These are phyloP conservation scores for Trametes versicolor DNA, from an alignment of 1,284 basidiomycete genomes.

Conservation along the genomic window DNA sequence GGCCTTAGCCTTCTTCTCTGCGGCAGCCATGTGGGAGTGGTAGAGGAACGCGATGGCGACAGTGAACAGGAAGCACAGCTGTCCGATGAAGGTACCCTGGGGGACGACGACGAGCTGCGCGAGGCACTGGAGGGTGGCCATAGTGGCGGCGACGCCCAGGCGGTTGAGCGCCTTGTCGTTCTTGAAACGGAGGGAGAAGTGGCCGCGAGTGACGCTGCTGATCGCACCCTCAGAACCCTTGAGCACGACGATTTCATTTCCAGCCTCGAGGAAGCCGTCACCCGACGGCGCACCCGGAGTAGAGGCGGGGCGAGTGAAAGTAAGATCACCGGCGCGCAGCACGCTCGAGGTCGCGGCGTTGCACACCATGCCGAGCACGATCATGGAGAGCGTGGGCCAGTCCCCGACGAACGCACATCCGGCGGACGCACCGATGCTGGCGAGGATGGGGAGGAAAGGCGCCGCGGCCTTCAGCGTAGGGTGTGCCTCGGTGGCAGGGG, in stretches of 20 bases:
- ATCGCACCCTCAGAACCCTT: constrained; percentile 28
- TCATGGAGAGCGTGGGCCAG: constrained; percentile 25
- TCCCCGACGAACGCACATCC: constrained; percentile 29
- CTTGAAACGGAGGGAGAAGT: constrained; percentile 29
- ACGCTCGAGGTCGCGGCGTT: constrained; percentile 23
- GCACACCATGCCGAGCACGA: constrained; percentile 31
- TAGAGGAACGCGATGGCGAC: constrained; percentile 27
- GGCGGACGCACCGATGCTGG: constrained; percentile 27
- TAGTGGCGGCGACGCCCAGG: constrained; percentile 4
- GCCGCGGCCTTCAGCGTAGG: constrained; percentile 20
- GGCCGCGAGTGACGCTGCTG: constrained; percentile 29
- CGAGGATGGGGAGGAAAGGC: constrained; percentile 32
- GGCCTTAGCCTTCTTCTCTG: constrained; percentile 24
- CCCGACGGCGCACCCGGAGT: constrained; percentile 28
- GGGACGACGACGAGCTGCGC: constrained; percentile 29
- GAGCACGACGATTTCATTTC: constrained; percentile 30
- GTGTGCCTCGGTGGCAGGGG: constrained; percentile 26
- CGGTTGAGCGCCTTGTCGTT: constrained; percentile 12
- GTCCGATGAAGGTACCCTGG: constrained; percentile 25
- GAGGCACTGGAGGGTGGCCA: constrained; percentile 27
- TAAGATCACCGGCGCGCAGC: constrained; percentile 30
- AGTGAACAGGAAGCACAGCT: constrained; percentile 28
- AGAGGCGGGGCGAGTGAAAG: constrained; percentile 29
- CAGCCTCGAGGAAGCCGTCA: constrained; percentile 30
- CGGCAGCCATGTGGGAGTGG: constrained; percentile 18